phyloP scores from a whole-genome alignment of 495 filamentous ascomycete genomes.

The Niebla homalea region DNA sequence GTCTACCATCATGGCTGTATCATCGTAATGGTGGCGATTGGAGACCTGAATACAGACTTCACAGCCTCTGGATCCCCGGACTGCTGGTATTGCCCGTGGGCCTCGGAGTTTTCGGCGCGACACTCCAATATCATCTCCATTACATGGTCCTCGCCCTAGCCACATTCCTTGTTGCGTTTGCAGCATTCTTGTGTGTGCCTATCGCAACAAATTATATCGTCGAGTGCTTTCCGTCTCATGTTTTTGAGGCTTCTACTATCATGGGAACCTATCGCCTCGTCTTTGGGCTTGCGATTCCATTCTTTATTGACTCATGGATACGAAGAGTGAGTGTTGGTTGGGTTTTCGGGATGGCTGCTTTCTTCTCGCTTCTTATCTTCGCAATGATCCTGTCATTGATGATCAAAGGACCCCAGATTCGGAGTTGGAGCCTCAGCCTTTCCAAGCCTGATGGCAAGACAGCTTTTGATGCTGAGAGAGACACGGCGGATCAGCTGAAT shows the following conservation, averaged over 20 bases:
- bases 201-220: constrained; percentile 37
- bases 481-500: too few species aligned
- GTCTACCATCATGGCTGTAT: constrained; percentile 29
- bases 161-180: constrained; percentile 31
- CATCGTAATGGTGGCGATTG: constrained; percentile 28
- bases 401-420: neutral
- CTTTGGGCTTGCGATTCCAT: constrained; percentile 32
- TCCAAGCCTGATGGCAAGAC: too few species aligned
- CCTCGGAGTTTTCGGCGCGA: constrained; percentile 34
- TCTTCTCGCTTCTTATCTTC: constrained; percentile 23
- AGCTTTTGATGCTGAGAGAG: too few species aligned
- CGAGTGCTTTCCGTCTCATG: constrained; percentile 31
- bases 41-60: constrained; percentile 39
- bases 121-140: constrained; percentile 34
- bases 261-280: constrained; percentile 30
- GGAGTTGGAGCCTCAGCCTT: too few species aligned
- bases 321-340: constrained; percentile 33
- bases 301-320: constrained; percentile 36
- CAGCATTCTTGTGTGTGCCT: constrained; percentile 27
- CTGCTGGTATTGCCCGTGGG: constrained; percentile 32
- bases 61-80: constrained; percentile 33
- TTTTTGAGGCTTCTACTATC: constrained; percentile 29
- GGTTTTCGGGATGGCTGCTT: constrained; percentile 40
- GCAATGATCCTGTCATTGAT: constrained; percentile 23
- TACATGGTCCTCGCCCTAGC: constrained; percentile 35